Conservation (phyloP, 2,329 filamentous ascomycete species). For the Alternaria sp. region DNA sequence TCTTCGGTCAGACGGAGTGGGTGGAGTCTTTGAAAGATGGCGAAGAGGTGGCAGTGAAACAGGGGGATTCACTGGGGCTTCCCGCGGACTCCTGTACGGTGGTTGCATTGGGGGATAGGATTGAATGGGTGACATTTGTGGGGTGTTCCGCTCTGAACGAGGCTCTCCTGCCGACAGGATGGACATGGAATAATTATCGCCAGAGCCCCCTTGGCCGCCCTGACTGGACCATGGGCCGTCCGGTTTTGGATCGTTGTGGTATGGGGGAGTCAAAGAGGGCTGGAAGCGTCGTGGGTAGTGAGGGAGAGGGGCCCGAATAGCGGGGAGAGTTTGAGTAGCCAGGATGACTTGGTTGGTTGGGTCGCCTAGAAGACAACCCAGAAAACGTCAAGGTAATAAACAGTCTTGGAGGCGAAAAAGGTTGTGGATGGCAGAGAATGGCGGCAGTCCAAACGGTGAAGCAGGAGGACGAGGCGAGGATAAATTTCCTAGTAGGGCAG, state of each 20-base stretch:
- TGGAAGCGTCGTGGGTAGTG: conserved; percentile 42
- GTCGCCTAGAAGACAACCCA: conserved; percentile 42
- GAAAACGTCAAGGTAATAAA: conserved; percentile 7
- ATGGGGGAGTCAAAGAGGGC: conserved; percentile 43
- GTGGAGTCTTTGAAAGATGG: conserved; percentile 47
- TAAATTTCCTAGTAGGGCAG: conserved; percentile 18
- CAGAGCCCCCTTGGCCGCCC: conserved; percentile 42
- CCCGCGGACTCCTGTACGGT: conserved; percentile 31
- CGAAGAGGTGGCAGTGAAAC: conserved; percentile 47
- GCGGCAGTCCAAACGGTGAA: conserved; percentile 1
- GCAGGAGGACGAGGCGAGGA: conserved; percentile 7
- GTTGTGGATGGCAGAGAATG: not conserved
- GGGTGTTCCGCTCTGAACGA: conserved; percentile 37
- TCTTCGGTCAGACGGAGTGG: conserved; percentile 42
- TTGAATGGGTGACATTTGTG: conserved; percentile 41
- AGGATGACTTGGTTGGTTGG: conserved; percentile 41
- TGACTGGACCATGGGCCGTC: conserved; percentile 49
- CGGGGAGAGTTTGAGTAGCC: conserved; percentile 51
- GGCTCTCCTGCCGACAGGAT: conserved; percentile 29
- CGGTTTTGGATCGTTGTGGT: conserved; percentile 40
- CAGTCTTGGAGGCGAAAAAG: conserved; percentile 3
- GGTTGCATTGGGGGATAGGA: conserved; percentile 38
- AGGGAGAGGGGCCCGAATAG: conserved; percentile 43
- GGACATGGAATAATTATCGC: conserved; percentile 43
- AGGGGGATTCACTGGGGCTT: conserved; percentile 24